Evolutionary conservation across 495 filamentous ascomycete genomes (phyloP).

Genomic region (Penicillium arizonense): DNA sequence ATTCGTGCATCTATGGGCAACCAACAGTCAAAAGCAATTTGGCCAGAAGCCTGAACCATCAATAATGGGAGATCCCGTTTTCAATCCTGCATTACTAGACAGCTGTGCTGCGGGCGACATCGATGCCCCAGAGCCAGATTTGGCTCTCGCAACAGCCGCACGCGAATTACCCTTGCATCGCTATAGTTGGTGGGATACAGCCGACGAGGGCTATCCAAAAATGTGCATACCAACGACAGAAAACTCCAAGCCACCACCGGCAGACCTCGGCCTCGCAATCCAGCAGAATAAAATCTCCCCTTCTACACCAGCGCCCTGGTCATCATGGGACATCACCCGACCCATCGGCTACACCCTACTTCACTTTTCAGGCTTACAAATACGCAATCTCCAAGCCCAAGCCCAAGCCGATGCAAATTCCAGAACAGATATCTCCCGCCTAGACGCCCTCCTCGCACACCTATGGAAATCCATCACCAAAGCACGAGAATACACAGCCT

Average conservation of each 20-base stretch:
- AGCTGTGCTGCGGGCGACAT: conserved; percentile 28
- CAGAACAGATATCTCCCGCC: conserved; percentile 21
- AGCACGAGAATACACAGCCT: conserved; percentile 19
- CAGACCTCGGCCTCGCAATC: conserved; percentile 4
- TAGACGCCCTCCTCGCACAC: conserved; percentile 33
- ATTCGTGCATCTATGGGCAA: conserved; percentile 48
- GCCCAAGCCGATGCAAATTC: conserved; percentile 10
- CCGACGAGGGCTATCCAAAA: conserved; percentile 1
- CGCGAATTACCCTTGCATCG: conserved; percentile 25
- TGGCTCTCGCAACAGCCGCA: conserved; percentile 9
- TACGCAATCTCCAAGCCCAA: conserved; percentile 10
- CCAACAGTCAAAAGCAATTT: conserved; percentile 15
- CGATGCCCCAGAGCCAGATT: conserved; percentile 19
- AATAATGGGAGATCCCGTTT: conserved; percentile 12
- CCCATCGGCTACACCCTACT: conserved; percentile 22
- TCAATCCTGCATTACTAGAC: conserved; percentile 30
- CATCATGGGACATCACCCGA: conserved; percentile 20
- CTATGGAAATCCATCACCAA: conserved; percentile 30
- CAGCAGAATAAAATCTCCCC: conserved; percentile 6
- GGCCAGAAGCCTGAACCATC: not conserved
- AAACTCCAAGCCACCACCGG: conserved; percentile 2
- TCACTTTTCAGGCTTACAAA: conserved; percentile 15
- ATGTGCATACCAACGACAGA: conserved; percentile 1
- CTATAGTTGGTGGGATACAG: conserved; percentile 32
- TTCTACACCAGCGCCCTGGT: conserved; percentile 23